These are phyloP conservation scores for Moesziomyces aphidis DNA, from an alignment of 1,284 basidiomycete genomes.

Conservation along the genomic window DNA sequence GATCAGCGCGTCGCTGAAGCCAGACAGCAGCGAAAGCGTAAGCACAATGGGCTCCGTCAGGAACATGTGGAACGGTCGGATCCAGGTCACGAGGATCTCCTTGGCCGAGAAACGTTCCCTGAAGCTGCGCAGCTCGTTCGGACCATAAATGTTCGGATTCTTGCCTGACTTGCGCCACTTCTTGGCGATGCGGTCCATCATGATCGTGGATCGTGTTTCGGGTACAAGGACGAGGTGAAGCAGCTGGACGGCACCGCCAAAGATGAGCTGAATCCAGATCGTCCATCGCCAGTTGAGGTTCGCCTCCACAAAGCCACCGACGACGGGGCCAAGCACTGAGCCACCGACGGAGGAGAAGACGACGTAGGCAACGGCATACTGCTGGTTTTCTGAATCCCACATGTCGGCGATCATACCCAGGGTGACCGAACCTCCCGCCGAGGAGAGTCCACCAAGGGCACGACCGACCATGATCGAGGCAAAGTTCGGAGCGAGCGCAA, in stretches of 20 bases:
- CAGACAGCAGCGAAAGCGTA: slow-evolving; percentile 68
- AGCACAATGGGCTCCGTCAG: slow-evolving; percentile 70
- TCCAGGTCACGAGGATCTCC: slow-evolving; percentile 68
- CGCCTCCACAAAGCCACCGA: slow-evolving; percentile 55
- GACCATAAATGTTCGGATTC: slow-evolving; percentile 62
- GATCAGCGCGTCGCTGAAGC: slow-evolving; percentile 69
- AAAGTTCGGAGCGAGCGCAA: slow-evolving; percentile 61
- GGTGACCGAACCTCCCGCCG: slow-evolving; percentile 69
- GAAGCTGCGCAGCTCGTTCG: slow-evolving; percentile 67
- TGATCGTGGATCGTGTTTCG: slow-evolving; percentile 68
- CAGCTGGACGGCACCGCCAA: slow-evolving; percentile 68
- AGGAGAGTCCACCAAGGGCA: slow-evolving; percentile 66
- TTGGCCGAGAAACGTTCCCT: slow-evolving; percentile 64
- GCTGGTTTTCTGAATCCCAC: slow-evolving; percentile 65
- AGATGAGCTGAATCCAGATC: slow-evolving; percentile 69
- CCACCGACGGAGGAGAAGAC: slow-evolving; percentile 67
- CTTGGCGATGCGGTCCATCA: slow-evolving; percentile 69
- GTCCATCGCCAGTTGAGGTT: slow-evolving; percentile 65
- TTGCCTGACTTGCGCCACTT: slow-evolving; percentile 59
- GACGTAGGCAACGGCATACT: slow-evolving; percentile 66
- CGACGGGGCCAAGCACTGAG: slow-evolving; percentile 66
- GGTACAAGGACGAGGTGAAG: slow-evolving; percentile 69
- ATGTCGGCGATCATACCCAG: slow-evolving; percentile 68
- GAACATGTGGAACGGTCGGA: slow-evolving; percentile 68
- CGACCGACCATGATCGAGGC: slow-evolving; percentile 67